These are phyloP conservation scores for Alternaria brassicae DNA, from an alignment of 2,329 filamentous ascomycete species.

Conservation along the genomic window DNA sequence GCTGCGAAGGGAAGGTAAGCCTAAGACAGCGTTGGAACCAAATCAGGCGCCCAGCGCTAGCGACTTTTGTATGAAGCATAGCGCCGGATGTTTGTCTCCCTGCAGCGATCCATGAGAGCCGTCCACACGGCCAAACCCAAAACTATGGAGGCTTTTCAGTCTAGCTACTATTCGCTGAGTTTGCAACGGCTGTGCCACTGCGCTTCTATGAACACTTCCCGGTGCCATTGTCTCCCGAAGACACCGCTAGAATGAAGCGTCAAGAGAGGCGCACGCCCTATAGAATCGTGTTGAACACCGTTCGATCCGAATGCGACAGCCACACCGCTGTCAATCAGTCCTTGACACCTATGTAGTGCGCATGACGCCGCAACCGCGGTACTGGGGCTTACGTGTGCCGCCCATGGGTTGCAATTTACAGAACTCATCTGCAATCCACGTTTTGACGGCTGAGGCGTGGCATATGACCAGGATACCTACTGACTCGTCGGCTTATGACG, in stretches of 20 bases:
- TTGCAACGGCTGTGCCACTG: neutral
- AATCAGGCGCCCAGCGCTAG: neutral
- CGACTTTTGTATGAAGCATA: neutral
- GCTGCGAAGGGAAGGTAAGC: neutral
- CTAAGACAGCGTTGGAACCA: neutral
- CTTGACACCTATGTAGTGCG: neutral
- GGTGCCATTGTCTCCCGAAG: neutral
- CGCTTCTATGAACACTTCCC: neutral
- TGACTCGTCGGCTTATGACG: neutral
- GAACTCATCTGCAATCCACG: neutral
- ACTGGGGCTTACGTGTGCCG: neutral
- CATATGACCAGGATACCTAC: neutral
- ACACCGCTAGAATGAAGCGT: too few relatives aligned
- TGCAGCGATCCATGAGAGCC: conserved; percentile 3
- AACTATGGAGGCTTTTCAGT: neutral
- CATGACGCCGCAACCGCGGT: neutral
- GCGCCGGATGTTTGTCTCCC: neutral
- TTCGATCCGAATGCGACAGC: too few relatives aligned
- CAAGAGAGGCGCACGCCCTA: too few relatives aligned
- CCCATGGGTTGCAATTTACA: neutral
- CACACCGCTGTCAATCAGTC: too few relatives aligned
- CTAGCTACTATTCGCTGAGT: neutral
- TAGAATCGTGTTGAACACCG: too few relatives aligned
- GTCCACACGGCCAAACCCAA: conserved; percentile 1
- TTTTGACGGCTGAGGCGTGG: neutral